Evolutionary conservation across 352 stramenopile genomes (phyloP).

Genomic region (Pythium rishiriense): DNA sequence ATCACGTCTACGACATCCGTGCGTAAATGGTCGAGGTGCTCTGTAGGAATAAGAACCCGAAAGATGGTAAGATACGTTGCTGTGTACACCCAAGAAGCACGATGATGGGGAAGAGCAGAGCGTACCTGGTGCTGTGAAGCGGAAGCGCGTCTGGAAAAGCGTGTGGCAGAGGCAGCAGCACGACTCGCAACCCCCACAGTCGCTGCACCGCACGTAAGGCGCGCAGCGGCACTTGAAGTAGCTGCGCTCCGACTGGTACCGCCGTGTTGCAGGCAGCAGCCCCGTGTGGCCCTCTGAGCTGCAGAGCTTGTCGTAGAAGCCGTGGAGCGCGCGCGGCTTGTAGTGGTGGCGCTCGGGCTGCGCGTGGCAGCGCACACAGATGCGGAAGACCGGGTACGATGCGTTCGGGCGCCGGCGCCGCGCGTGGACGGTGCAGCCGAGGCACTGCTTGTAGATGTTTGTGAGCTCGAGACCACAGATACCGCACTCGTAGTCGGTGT

Average conservation of each 20-base stretch:
- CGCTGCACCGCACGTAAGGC: conserved; percentile 53
- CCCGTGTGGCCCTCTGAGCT: conserved; percentile 80
- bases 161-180: conserved; percentile 85
- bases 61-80: not conserved
- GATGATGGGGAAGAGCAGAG: conserved; percentile 1
- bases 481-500: conserved; percentile 57
- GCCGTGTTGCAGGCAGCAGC: conserved; percentile 54
- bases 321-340: conserved; percentile 56
- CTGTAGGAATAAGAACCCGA: not conserved
- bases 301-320: conserved; percentile 66
- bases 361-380: conserved; percentile 71
- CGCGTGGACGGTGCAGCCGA: conserved; percentile 73
- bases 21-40: conserved; percentile 40
- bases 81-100: not conserved
- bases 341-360: conserved; percentile 77
- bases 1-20: conserved; percentile 45
- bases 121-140: conserved; percentile 70
- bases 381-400: conserved; percentile 61
- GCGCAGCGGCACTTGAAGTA: conserved; percentile 77
- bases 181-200: conserved; percentile 79
- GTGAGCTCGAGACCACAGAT: conserved; percentile 77
- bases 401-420: conserved; percentile 61
- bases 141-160: conserved; percentile 86
- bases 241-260: conserved; percentile 62
- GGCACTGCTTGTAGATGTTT: conserved; percentile 86